Evolutionary conservation across 371 early-diverging fungal species (phyloP).

Genomic region (Nematocida homosporus): DNA sequence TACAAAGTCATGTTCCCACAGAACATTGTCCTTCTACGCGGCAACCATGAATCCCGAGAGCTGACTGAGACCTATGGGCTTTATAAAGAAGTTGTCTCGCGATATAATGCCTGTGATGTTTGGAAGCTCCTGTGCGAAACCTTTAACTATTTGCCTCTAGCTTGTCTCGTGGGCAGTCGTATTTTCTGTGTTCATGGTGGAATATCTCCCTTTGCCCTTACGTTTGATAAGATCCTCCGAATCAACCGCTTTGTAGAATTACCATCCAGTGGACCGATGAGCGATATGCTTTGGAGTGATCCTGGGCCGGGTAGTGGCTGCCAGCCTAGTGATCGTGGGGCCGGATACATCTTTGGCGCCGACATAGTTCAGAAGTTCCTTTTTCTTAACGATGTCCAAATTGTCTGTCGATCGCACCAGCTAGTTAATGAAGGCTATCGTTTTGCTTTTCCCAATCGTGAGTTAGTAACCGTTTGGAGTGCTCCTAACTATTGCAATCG

Average conservation of each 20-base stretch:
- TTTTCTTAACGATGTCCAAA: conserved; percentile 60
- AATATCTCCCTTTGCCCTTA: conserved; percentile 65
- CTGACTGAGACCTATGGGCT: conserved; percentile 68
- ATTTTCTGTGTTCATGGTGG: conserved; percentile 68
- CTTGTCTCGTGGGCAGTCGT: conserved; percentile 63
- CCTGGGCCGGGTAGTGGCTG: conserved; percentile 59
- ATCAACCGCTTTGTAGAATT: conserved; percentile 60
- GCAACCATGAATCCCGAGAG: conserved; percentile 67
- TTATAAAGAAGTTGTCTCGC: conserved; percentile 64
- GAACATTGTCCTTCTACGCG: conserved; percentile 63
- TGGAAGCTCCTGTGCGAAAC: conserved; percentile 65
- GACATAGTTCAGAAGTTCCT: conserved; percentile 66
- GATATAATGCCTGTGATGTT: conserved; percentile 54
- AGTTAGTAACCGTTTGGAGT: conserved; percentile 67
- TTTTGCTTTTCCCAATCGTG: conserved; percentile 63
- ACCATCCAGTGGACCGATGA: conserved; percentile 41
- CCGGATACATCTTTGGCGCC: conserved; percentile 64
- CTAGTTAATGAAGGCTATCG: conserved; percentile 67
- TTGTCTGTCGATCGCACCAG: conserved; percentile 67
- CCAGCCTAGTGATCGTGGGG: conserved; percentile 61
- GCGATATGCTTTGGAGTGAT: conserved; percentile 68
- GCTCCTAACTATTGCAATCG: conserved; percentile 68
- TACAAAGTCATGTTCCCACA: conserved; percentile 66
- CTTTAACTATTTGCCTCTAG: conserved; percentile 63
- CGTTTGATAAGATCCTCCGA: conserved; percentile 60